These are phyloP conservation scores for Protostelium mycophagum DNA, from an alignment of 78 protist species.

Conservation along the genomic window DNA sequence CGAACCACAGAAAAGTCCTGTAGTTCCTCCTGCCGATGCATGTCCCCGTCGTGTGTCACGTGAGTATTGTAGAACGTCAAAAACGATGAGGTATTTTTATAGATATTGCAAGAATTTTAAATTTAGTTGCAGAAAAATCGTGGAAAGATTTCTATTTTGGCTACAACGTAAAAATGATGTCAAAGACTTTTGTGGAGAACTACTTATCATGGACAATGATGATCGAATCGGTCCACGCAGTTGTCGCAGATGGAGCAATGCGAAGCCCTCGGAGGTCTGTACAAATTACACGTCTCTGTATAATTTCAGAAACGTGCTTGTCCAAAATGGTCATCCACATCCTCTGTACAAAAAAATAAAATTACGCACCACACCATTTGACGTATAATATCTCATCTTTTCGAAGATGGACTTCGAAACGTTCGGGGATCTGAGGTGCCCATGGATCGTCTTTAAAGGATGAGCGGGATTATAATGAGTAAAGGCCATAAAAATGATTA, in stretches of 20 bases:
- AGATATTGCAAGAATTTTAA: no score
- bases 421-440: slow-evolving; percentile 39
- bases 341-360: background rate
- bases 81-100: no score
- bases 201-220: slow-evolving; percentile 71
- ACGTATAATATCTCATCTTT: slow-evolving; percentile 13
- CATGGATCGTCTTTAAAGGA: background rate
- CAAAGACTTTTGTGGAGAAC: background rate
- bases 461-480: no score
- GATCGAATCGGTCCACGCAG: slow-evolving; percentile 79
- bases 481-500: no score
- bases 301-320: background rate
- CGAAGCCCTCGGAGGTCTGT: slow-evolving; percentile 72
- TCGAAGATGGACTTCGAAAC: slow-evolving; percentile 17
- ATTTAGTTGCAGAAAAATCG: background rate
- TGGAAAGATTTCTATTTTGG: background rate
- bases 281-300: slow-evolving; percentile 60
- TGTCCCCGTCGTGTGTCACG: slow-evolving; percentile 34
- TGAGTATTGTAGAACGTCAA: background rate
- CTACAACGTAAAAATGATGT: background rate
- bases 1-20: slow-evolving; percentile 43
- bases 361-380: slow-evolving; percentile 50
- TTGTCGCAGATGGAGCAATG: slow-evolving; percentile 78
- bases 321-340: background rate
- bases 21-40: slow-evolving; percentile 63